Evolutionary conservation across 2,329 filamentous ascomycete species (phyloP).

Genomic region (Aspergillus sp.): DNA sequence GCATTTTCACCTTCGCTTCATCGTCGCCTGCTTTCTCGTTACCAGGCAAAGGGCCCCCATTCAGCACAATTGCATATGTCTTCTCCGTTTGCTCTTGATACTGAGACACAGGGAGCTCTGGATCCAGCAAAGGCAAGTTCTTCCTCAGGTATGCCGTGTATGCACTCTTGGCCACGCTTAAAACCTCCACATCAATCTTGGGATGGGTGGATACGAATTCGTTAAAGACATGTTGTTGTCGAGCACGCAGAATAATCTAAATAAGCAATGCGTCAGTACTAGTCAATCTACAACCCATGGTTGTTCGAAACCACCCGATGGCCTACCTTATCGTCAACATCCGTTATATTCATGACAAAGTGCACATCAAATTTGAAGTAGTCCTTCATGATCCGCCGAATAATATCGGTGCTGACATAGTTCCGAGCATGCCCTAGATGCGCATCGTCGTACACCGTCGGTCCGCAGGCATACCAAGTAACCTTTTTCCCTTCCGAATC

Average conservation of each 20-base stretch:
- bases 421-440: slow-evolving; percentile 80
- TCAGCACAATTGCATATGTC: slow-evolving; percentile 47
- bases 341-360: slow-evolving; percentile 91
- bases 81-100: slow-evolving; percentile 43
- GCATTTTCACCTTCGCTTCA: slow-evolving; percentile 86
- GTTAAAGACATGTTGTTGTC: slow-evolving; percentile 69
- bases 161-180: slow-evolving; percentile 43
- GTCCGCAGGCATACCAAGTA: slow-evolving; percentile 83
- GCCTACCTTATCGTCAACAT: slow-evolving; percentile 64
- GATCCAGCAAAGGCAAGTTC: slow-evolving; percentile 51
- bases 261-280: slow-evolving; percentile 6
- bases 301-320: background rate
- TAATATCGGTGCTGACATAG: slow-evolving; percentile 84
- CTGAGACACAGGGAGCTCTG: slow-evolving; percentile 37
- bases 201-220: slow-evolving; percentile 55
- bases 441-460: slow-evolving; percentile 75
- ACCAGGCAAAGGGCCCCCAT: slow-evolving; percentile 47
- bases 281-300: background rate
- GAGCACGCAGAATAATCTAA: slow-evolving; percentile 56
- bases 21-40: slow-evolving; percentile 57
- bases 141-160: slow-evolving; percentile 55
- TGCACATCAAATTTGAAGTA: slow-evolving; percentile 76
- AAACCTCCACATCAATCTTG: slow-evolving; percentile 37
- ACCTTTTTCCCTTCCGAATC: slow-evolving; percentile 60
- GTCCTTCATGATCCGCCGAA: slow-evolving; percentile 70